Evolutionary conservation across 2,329 filamentous ascomycete genomes (phyloP), one percentile per base, ranked within the genome.

Genomic region (Aspergillus pseudoviridinutans): DNA sequence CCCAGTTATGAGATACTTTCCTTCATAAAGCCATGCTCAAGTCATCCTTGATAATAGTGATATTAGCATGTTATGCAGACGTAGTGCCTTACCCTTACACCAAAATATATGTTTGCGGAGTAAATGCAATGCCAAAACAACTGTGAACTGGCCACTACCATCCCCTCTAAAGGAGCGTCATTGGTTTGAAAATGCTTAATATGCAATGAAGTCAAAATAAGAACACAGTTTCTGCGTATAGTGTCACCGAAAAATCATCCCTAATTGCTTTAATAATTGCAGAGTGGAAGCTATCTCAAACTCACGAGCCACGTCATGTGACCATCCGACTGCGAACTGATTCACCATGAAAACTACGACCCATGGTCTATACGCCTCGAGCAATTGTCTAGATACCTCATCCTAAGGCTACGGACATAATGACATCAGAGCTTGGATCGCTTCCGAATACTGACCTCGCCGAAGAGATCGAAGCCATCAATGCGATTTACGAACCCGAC

Each of bases 401-500:
- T 27, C 27, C 9, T 20, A 38, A 7, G 32, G 32, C 32, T 38
- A 38, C 32, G 32, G 32, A 29, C 12, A 61, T 57, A 47, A 66
- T 62, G 56, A 41, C 61, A 59, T 61, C 68, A 44, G 53, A 58
- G 38, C 59, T 68, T 35, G 65, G 68, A 12, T 54, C 59, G 17
- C 50, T 72, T 62, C 70, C 65, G 51, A 75, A 71, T 22, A 61
- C 64, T 53, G 78, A 79, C 22, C 73, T 80, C 4, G 71, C 72
- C 17, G 77, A 80, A 63, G 78, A 80, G 66, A 73, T 78, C 29
- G 76, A 78, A 62, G 77, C 78, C 24, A 74, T 80, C 61, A 79
- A 78, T 60, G 76, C 78, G 61, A 82, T 89, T 68, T 90, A 89
- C 77, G 82, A 83, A 61, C 80, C 86, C 59, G 83, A 87, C 64